Evolutionary conservation across 2,329 filamentous ascomycete species (phyloP).

Genomic region (Talaromyces sp.): DNA sequence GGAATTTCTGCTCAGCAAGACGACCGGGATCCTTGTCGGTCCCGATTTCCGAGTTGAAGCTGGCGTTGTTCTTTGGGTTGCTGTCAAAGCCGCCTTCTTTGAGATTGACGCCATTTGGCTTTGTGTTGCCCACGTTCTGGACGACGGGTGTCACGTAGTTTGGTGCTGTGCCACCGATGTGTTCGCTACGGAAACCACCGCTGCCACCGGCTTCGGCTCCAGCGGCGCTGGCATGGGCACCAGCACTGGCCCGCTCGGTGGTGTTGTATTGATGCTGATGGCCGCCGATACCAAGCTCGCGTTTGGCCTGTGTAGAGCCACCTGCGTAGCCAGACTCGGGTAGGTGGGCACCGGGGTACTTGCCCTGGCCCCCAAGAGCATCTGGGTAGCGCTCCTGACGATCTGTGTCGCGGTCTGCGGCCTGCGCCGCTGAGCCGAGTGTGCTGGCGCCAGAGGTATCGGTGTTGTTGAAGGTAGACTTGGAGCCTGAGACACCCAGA

Average conservation of each 20-base stretch:
- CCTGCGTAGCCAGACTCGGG: conserved; percentile 34
- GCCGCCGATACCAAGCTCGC: conserved; percentile 26
- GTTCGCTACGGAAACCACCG: conserved; percentile 27
- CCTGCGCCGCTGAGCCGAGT: conserved; percentile 48
- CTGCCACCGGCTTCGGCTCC: conserved; percentile 23
- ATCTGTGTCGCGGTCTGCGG: conserved; percentile 45
- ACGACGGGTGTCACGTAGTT: conserved; percentile 38
- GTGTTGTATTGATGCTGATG: conserved; percentile 24
- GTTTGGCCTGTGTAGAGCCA: conserved; percentile 32
- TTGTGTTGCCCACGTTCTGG: conserved; percentile 24
- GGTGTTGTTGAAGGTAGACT: conserved; percentile 55
- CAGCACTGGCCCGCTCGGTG: conserved; percentile 9
- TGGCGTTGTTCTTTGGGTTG: conserved; percentile 45
- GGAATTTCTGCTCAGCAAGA: conserved; percentile 40
- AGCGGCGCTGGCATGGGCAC: not conserved
- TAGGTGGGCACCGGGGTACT: conserved; percentile 37
- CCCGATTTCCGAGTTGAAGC: conserved; percentile 53
- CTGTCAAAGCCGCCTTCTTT: conserved; percentile 47
- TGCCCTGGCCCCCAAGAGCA: conserved; percentile 36
- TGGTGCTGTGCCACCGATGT: conserved; percentile 34
- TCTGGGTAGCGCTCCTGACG: conserved; percentile 44
- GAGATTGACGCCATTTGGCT: conserved; percentile 53
- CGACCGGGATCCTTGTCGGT: conserved; percentile 54
- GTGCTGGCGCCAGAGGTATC: conserved; percentile 52
- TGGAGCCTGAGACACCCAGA: conserved; percentile 48